phyloP scores from a whole-genome alignment of 2,329 filamentous ascomycete genomes.

The Hypomyces perniciosus region DNA sequence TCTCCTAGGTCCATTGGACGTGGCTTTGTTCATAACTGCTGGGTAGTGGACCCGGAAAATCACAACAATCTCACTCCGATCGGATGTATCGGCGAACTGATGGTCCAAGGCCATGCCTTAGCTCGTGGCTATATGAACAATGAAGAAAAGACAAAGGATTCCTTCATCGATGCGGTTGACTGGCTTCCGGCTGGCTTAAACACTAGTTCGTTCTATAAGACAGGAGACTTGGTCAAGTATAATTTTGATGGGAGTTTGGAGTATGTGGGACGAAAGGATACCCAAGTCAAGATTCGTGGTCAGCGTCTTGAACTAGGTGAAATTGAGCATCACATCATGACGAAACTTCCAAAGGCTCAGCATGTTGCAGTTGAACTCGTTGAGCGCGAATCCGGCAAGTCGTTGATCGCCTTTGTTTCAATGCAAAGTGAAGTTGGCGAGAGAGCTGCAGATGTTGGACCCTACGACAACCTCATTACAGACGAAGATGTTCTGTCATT shows the following conservation, averaged over 20 bases:
- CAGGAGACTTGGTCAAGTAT: constrained; percentile 40
- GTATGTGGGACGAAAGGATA: neutral
- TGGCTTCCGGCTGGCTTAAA: constrained; percentile 12
- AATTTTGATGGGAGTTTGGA: constrained; percentile 16
- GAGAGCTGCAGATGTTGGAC: neutral
- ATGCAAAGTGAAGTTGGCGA: neutral
- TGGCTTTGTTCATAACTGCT: constrained; percentile 1
- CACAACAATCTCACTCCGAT: neutral
- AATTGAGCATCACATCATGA: neutral
- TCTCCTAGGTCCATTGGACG: constrained; percentile 2
- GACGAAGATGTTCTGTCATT: neutral
- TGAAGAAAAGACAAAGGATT: neutral
- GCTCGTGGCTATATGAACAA: neutral
- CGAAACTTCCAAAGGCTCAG: neutral
- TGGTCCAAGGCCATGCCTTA: neutral
- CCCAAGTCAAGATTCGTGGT: neutral
- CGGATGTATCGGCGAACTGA: neutral
- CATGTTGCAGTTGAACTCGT: neutral
- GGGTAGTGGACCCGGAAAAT: neutral
- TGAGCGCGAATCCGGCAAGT: neutral
- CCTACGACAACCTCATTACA: neutral
- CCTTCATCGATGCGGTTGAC: constrained; percentile 40
- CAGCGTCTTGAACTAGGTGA: neutral
- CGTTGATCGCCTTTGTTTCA: neutral
- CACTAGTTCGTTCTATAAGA: constrained; percentile 34